A percentile compares a stretch with the other conserved stretches of the same genome.
These are phyloP conservation scores for Oidium heveae DNA, from an alignment of 2,329 filamentous ascomycete species.

Conservation along the genomic window DNA sequence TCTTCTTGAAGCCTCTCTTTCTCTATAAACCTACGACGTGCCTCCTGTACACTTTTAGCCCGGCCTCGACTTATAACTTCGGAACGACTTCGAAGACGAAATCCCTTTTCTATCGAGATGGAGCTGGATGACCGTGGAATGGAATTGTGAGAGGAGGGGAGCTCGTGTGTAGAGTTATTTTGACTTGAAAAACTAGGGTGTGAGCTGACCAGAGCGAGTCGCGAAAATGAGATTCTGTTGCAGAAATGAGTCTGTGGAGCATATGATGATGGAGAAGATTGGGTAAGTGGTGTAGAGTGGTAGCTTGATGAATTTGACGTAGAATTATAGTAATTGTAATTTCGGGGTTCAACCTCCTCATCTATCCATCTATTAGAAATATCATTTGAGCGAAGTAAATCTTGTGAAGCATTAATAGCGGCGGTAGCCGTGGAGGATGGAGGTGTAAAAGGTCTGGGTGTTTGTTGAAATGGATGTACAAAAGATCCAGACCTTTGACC, in stretches of 20 bases:
- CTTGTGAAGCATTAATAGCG: no score
- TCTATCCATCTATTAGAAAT: slow-evolving; percentile 17
- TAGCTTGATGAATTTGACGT: slow-evolving; percentile 9
- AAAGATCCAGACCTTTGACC: slow-evolving; percentile 20
- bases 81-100: slow-evolving; percentile 33
- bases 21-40: slow-evolving; percentile 36
- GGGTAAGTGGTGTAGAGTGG: slow-evolving; percentile 5
- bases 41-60: slow-evolving; percentile 31
- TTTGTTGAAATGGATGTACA: slow-evolving; percentile 40
- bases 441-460: slow-evolving; percentile 32
- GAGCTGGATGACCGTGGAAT: slow-evolving; percentile 27
- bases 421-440: slow-evolving; percentile 17
- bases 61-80: slow-evolving; percentile 30
- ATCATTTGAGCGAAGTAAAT: slow-evolving; percentile 27
- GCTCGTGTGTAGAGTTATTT: not conserved
- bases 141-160: slow-evolving; percentile 9
- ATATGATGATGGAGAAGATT: slow-evolving; percentile 4
- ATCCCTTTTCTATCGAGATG: slow-evolving; percentile 30
- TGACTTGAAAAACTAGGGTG: slow-evolving; percentile 8
- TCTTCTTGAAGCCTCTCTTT: slow-evolving; percentile 35
- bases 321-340: slow-evolving; percentile 8
- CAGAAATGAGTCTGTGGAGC: slow-evolving; percentile 9
- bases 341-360: slow-evolving; percentile 10
- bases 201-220: slow-evolving; percentile 9
- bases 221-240: slow-evolving; percentile 10